These are phyloP conservation scores for Geum urbanum DNA, from an alignment of 306 rosid genomes.

Conservation along the genomic window DNA sequence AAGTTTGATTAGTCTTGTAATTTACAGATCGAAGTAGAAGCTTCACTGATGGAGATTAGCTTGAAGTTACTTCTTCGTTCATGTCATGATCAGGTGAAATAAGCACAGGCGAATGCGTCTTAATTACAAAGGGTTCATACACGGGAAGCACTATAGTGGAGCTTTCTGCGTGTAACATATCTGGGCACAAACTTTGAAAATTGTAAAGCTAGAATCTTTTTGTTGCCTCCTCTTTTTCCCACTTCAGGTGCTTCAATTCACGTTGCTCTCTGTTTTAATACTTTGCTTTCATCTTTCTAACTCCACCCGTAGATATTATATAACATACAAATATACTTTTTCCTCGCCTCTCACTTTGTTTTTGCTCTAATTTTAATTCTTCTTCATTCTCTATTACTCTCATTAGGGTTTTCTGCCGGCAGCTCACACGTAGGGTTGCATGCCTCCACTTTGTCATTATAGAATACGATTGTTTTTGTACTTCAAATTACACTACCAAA, in stretches of 20 bases:
- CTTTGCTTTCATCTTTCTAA: constrained; percentile 1
- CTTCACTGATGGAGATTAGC: too few species aligned
- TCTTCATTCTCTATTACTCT: neutral
- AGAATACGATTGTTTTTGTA: constrained; percentile 18
- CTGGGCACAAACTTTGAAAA: constrained; percentile 6
- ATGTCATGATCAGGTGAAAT: too few species aligned
- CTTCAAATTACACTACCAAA: neutral
- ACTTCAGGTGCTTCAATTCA: constrained; percentile 43
- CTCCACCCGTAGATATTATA: constrained; percentile 10
- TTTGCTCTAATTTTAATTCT: constrained; percentile 4
- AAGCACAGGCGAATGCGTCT: too few species aligned
- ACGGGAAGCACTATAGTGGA: too few species aligned
- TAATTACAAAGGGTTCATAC: too few species aligned
- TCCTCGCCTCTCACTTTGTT: constrained; percentile 8
- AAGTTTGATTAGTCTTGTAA: too few species aligned
- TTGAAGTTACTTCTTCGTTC: too few species aligned
- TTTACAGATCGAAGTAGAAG: too few species aligned
- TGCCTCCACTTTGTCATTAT: constrained; percentile 52
- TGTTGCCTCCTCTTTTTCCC: constrained; percentile 37
- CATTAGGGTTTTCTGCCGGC: constrained; percentile 21
- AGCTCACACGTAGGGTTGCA: constrained; percentile 46
- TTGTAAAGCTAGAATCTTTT: constrained; percentile 22
- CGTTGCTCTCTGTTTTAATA: constrained; percentile 18
- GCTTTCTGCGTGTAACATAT: neutral
- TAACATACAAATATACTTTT: constrained; percentile 15